Evolutionary conservation across 2,329 filamentous ascomycete species (phyloP), one percentile per base, ranked within the genome.

Genomic region (Epichloe sibirici): DNA sequence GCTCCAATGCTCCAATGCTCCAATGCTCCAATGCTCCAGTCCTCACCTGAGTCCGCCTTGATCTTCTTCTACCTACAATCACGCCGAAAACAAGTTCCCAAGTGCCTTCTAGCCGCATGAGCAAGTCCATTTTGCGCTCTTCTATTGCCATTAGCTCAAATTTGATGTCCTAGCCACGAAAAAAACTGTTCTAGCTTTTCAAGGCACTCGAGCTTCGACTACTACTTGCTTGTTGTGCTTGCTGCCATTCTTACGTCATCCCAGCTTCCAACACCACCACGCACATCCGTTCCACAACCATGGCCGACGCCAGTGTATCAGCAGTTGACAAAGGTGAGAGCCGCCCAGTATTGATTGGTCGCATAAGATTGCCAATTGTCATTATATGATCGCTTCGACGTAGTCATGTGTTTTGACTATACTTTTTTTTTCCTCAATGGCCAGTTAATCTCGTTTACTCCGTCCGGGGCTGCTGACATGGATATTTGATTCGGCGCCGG

Each of bases 301-400:
- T 68, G 66, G 60, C 66, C 53, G 63, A 68, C 63, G 62, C 59
- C 57, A 62, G 63, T 55, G 60, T 63, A 51, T 62, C 62, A 57
- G 64, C 65, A 56, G 60, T 67, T 59, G 65, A 65, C 59, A 67
- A 65, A 68, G 66, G 66, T 68, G 64, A 56, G 53, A 49, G 52
- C 48, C 53, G 54, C 11, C 5, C 15, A 44, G 15, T 15, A n/a
- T 23, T 48, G 21, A n/a, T 23, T 48, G 21, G 50, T 55, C 45
- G 50, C 48, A 40, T 23, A 15, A 15, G 12, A 25, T 47, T 21
- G 3, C 21, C 17, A 3, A 25, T 25, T 47, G 47, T 34, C 23
- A n/a, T 35, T 37, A 8, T 11, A 6, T 21, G 25, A 35, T 40
- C 17, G 51, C 42, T 21, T 46, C 12, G 37, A 2, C 9, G 9